Conservation (phyloP, 352 stramenopile genomes). For the Pythium phragmiticola region DNA sequence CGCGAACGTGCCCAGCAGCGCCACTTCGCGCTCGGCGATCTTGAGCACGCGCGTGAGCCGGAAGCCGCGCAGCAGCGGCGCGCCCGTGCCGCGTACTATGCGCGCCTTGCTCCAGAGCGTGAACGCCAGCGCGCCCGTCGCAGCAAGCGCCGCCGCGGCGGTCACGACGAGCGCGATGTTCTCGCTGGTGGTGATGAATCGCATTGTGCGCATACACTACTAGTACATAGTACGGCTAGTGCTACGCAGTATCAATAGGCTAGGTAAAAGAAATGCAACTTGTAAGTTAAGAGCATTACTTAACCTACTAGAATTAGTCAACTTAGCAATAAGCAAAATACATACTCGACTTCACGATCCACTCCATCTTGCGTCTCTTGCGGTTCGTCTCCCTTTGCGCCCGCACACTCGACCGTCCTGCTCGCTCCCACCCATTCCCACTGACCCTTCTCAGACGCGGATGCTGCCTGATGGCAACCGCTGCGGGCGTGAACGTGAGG, state of each 20-base stretch:
- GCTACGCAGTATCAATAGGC: no score
- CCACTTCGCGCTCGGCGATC: constrained; percentile 57
- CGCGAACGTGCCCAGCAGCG: constrained; percentile 68
- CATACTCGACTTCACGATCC: constrained; percentile 1
- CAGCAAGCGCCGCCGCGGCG: constrained; percentile 20
- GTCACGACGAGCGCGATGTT: constrained; percentile 28
- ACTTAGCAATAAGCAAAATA: constrained; percentile 18
- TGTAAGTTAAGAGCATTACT: constrained; percentile 8
- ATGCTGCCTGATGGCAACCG: constrained; percentile 14
- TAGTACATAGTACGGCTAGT: no score
- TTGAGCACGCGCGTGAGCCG: constrained; percentile 67
- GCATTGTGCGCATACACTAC: no score
- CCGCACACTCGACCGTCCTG: not conserved
- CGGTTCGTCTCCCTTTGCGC: not conserved
- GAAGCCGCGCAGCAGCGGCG: constrained; percentile 54
- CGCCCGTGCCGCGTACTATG: constrained; percentile 27
- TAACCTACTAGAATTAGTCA: constrained; percentile 24
- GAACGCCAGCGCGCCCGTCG: constrained; percentile 28
- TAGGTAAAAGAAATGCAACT: constrained; percentile 6
- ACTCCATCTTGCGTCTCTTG: constrained; percentile 1
- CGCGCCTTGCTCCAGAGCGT: constrained; percentile 37
- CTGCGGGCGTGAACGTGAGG: not conserved
- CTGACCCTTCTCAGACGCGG: no score
- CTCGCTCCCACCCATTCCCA: not conserved
- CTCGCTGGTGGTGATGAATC: constrained; percentile 15